These are phyloP conservation scores for Gloeophyllum trabeum DNA, from an alignment of 768 basidiomycete genomes.

Conservation along the genomic window DNA sequence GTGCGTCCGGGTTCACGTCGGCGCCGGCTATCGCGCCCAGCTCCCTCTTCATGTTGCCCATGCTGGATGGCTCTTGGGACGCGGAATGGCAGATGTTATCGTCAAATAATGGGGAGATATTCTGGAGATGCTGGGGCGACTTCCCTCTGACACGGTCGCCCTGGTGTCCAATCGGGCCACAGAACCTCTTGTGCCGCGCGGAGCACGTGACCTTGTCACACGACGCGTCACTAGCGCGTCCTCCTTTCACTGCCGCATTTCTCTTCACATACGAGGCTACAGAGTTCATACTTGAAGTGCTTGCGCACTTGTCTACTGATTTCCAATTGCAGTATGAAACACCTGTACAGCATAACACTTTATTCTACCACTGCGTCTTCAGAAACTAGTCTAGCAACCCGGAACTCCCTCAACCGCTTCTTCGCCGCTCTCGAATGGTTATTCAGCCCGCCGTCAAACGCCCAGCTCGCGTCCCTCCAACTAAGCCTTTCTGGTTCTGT, in stretches of 20 bases:
- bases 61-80: background rate
- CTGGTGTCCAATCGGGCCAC: background rate
- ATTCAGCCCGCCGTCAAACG: slow-evolving; percentile 65
- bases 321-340: too few species aligned
- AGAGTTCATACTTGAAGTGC: too few species aligned
- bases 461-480: slow-evolving; percentile 42
- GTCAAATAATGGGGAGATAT: too few species aligned
- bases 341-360: background rate
- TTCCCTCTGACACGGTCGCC: too few species aligned
- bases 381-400: slow-evolving; percentile 26
- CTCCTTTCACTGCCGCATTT: background rate
- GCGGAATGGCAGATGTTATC: too few species aligned
- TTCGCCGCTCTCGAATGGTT: slow-evolving; percentile 54
- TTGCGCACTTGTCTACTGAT: too few species aligned
- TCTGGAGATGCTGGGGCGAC: too few species aligned
- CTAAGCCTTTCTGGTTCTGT: slow-evolving; percentile 1
- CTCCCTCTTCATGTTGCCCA: slow-evolving; percentile 39
- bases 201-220: background rate
- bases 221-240: background rate
- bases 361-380: background rate
- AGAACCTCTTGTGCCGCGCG: background rate
- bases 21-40: slow-evolving; percentile 24
- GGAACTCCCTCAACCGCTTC: slow-evolving; percentile 33
- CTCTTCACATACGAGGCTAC: background rate
- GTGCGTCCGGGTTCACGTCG: slow-evolving; percentile 28